Base-by-base conservation (phyloP, 805 yeast genomes). In the Maudiozyma turicensis region DNA sequence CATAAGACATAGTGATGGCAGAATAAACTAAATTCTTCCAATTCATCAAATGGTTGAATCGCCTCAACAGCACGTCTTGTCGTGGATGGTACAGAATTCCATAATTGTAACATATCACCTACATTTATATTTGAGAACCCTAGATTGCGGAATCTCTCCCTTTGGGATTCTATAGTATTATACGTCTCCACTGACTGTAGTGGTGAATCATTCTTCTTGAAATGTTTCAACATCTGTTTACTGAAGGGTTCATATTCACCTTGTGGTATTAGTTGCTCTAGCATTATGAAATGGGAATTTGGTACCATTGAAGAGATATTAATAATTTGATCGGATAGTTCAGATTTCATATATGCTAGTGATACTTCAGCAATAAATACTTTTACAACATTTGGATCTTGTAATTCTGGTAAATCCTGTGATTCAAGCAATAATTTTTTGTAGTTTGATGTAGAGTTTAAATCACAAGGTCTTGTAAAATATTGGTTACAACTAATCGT, bases 301-400 rank as follows among this genome's bases (percentile, higher is more conserved):
- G 74, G 69, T 13, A 78, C 64, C 0, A 49, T 49, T 2, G 67
- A 59, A 4, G 81, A 68, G 2, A 80, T 69, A 29, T 65, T 54
- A 35, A 86, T 77, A 7, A 86, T 75, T 2, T 73, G 71, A 59
- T 86, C 81, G 6, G 95, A 87, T 49, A 73, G 71, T 37, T 72
- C 72, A 10, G 84, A 81, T 38, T 73, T 69, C 93, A 86, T 86
- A 61, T 86, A 86, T 0, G 91, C 89, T 48, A 86, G 65, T 0
- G 95, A 85, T 4, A 86, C 95, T 61, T 86, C 95, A 1, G 95
- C 91, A 39, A 87, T 72, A 58, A 83, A 86, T 2, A 86, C 71
- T 43, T 74, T 78, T 5, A 74, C 66, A 2, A 71, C 56, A n/a
- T 66, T 56, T 1, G 63, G 54, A 31, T 51, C 58, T 8, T 52